Percentiles rank a stretch among this genome's conserved stretches.
Conservation (phyloP, 1,284 basidiomycete species). For the Rhodotorula mucilaginosa region DNA sequence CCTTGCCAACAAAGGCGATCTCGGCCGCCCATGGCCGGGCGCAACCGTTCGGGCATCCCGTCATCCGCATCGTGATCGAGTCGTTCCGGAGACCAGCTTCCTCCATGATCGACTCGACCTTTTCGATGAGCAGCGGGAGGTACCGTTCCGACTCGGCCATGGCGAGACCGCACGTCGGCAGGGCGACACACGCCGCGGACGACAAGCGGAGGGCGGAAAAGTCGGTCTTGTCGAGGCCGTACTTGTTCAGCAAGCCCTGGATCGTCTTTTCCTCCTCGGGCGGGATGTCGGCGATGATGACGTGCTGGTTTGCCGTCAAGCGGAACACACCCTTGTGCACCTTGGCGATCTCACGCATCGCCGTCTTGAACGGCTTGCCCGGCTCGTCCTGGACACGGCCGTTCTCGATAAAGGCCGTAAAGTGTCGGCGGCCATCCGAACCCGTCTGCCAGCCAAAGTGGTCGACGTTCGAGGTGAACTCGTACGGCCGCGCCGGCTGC, state of each 20-base stretch:
- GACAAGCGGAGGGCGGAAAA: slow-evolving; percentile 78
- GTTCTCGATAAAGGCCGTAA: slow-evolving; percentile 95
- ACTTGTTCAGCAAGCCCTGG: slow-evolving; percentile 68
- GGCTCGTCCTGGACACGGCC: slow-evolving; percentile 93
- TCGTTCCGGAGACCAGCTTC: slow-evolving; percentile 88
- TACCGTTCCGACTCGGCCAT: slow-evolving; percentile 96
- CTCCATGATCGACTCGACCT: slow-evolving; percentile 92
- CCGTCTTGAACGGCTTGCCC: slow-evolving; percentile 83
- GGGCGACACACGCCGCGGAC: slow-evolving; percentile 85
- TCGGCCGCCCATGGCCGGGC: slow-evolving; percentile 72
- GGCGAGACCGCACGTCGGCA: slow-evolving; percentile 93
- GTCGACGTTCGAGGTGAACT: slow-evolving; percentile 88
- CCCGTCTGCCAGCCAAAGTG: slow-evolving; percentile 90
- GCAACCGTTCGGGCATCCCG: slow-evolving; percentile 50
- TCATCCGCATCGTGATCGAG: slow-evolving; percentile 95
- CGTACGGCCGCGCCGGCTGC: slow-evolving; percentile 68
- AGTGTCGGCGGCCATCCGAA: slow-evolving; percentile 80
- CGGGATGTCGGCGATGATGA: slow-evolving; percentile 81
- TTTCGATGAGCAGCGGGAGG: slow-evolving; percentile 88
- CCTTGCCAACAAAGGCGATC: slow-evolving; percentile 95
- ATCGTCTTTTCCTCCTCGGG: slow-evolving; percentile 63
- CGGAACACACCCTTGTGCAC: slow-evolving; percentile 92
- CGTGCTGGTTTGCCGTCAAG: slow-evolving; percentile 83
- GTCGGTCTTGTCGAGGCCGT: slow-evolving; percentile 85
- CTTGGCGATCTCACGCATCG: slow-evolving; percentile 86